Evolutionary conservation across 2,329 filamentous ascomycete genomes (phyloP).

Genomic region (Monilinia fructigena): DNA sequence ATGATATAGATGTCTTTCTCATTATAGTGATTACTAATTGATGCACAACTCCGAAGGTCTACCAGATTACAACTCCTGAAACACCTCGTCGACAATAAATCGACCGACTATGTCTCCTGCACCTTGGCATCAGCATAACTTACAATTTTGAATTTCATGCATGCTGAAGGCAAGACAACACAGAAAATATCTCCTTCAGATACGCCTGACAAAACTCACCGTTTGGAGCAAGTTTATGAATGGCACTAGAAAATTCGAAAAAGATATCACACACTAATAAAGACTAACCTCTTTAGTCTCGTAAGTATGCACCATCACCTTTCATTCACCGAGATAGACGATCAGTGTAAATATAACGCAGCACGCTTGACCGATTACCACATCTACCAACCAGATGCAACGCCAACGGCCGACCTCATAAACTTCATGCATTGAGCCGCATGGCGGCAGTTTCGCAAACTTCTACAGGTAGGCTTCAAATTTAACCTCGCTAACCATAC

Average conservation of each 20-base stretch:
- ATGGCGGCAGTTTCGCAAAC: conserved; percentile 3
- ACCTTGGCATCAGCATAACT: too few species aligned
- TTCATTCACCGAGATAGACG: neutral
- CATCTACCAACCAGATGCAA: neutral
- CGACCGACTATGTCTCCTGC: too few species aligned
- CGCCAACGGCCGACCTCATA: conserved; percentile 9
- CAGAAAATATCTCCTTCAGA: too few species aligned
- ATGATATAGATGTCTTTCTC: too few species aligned
- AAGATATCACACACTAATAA: neutral
- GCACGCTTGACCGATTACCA: conserved; percentile 13
- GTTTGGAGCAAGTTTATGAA: neutral
- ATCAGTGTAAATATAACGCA: neutral
- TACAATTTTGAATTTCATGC: too few species aligned
- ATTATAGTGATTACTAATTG: too few species aligned
- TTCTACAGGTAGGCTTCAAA: neutral
- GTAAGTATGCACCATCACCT: neutral
- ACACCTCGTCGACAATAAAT: too few species aligned
- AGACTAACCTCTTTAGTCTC: neutral
- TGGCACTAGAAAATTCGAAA: neutral
- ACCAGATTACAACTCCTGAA: too few species aligned
- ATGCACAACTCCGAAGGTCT: too few species aligned
- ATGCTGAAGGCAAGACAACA: too few species aligned
- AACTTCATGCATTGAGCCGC: neutral
- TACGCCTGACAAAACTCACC: neutral
- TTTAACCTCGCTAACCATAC: neutral